Base-by-base conservation (phyloP, 768 basidiomycete genomes). In the Infundibulicybe gibba region DNA sequence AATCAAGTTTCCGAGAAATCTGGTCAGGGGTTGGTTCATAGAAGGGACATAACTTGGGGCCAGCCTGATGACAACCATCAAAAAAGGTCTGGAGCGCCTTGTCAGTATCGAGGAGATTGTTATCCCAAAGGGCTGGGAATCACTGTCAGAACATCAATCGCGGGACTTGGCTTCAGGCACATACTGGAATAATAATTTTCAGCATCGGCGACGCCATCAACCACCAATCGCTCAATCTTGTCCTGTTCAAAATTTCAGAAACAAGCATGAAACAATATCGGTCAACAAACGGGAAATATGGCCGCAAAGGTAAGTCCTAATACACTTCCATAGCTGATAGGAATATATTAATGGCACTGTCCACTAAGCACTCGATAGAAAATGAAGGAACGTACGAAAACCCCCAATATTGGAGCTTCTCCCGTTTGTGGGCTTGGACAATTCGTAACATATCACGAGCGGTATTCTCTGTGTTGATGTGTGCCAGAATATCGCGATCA, bases 181-280 rank as follows among this genome's bases (percentile, higher is more conserved):
- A 33, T 49, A 69, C 71, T 60, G 6, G 61, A 50, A 44, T 67
- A 75, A 47, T 71, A 73, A 40, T 71, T 56, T 31, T 71, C 66
- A 1, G 66, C 54, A 39, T 73, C 71, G n/a, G 65, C 61, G 15
- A 72, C 69, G 16, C 70, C 70, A 40, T 74, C 72, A 16, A 72
- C 59, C 6, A 70, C 56, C 15, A 72, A 10, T 10, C 70, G 63
- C 41, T 64, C 68, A 17, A 71, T 54, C 32, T 68, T 68, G 41
- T 69, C 64, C 66, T 72, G 17, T n/a, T n/a, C 6, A 10, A n/a
- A 14, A 4, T 5, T n/a, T 32, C 19, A 40, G 13, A 9, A 25
- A n/a, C n/a, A n/a, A 43, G 6, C n/a, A 14, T 34, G 13, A n/a
- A 43, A 20, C 12, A 6, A 30, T 2, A 30, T 16, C 12, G 9